Conservation (phyloP, 768 basidiomycete genomes). For the Panellus pusillus region DNA sequence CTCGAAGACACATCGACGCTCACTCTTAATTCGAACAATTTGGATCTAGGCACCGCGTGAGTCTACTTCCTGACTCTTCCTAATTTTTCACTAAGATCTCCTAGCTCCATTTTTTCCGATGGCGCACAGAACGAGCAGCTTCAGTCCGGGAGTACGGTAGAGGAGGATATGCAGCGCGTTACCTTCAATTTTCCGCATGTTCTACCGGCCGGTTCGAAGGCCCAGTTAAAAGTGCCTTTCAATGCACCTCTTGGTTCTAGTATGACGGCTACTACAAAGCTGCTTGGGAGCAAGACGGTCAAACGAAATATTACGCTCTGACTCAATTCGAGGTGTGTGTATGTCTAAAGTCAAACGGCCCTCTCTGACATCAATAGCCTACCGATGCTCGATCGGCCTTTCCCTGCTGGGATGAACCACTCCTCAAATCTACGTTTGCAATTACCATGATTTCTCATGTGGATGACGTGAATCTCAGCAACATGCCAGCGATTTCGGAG, state of each 20-base stretch:
- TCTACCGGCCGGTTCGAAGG: constrained; percentile 69
- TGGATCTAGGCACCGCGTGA: constrained; percentile 57
- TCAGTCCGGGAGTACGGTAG: constrained; percentile 48
- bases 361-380: constrained; percentile 46
- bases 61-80: constrained; percentile 14
- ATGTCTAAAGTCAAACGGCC: neutral
- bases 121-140: constrained; percentile 49
- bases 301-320: constrained; percentile 68
- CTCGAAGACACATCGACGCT: constrained; percentile 58
- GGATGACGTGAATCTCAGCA: constrained; percentile 77
- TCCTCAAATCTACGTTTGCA: constrained; percentile 80
- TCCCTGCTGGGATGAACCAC: constrained; percentile 93
- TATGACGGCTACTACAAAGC: constrained; percentile 85
- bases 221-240: constrained; percentile 69
- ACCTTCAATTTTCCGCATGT: constrained; percentile 56
- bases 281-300: constrained; percentile 59
- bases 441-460: constrained; percentile 79
- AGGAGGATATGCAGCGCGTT: constrained; percentile 64
- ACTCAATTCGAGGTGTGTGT: constrained; percentile 82
- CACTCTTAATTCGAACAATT: constrained; percentile 62
- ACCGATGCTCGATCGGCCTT: constrained; percentile 82
- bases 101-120: constrained; percentile 52
- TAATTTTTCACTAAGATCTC: neutral
- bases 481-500: constrained; percentile 80
- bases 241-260: constrained; percentile 62